Conservation (phyloP, 257 asterid genomes). For the Paraleonurus japonicus region DNA sequence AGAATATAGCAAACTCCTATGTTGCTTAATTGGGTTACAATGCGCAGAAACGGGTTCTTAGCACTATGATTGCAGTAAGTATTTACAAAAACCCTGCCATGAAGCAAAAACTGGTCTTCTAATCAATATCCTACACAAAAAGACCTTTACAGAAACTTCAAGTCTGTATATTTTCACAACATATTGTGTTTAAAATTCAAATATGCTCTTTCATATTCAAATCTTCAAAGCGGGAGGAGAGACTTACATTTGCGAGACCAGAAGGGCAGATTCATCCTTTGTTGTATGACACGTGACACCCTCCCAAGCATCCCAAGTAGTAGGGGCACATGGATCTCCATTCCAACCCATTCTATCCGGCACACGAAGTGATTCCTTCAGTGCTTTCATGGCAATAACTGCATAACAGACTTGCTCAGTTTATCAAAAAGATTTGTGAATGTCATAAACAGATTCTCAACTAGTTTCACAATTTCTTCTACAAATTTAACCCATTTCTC, state of each 20-base stretch:
- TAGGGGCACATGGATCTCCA: constrained; percentile 99
- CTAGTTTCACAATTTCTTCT: not conserved
- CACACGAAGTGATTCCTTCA: constrained; percentile 84
- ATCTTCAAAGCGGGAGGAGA: constrained; percentile 1
- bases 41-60: too few relatives aligned
- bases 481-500: too few relatives aligned
- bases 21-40: not conserved
- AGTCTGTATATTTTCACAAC: not conserved
- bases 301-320: constrained; percentile 99
- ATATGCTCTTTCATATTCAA: not conserved
- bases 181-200: not conserved
- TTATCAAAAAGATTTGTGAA: not conserved
- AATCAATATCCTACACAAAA: not conserved
- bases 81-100: not conserved
- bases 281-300: constrained; percentile 81
- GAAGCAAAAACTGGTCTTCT: not conserved
- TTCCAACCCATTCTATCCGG: constrained; percentile 99
- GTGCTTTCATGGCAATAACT: constrained; percentile 88
- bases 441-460: not conserved
- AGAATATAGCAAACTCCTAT: not conserved
- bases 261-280: constrained; percentile 57
- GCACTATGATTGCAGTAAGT: not conserved
- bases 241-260: constrained; percentile 80
- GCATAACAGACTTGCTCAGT: constrained; percentile 27
- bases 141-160: not conserved